Conservation (phyloP, 2,329 filamentous ascomycete species). For the Botrytis galanthina region DNA sequence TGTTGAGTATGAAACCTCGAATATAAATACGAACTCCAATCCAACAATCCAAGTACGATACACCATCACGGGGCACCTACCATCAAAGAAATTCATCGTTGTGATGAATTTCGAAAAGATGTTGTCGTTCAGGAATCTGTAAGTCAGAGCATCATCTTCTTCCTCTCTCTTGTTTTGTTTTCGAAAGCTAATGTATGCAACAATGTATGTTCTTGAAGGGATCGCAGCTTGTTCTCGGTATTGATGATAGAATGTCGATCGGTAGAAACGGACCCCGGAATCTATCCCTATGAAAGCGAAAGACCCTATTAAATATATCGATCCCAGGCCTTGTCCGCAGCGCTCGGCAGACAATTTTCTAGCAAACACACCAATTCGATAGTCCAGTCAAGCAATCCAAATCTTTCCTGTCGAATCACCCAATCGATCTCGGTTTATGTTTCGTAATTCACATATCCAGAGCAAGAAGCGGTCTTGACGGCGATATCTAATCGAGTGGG, state of each 20-base stretch:
- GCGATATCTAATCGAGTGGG: not conserved
- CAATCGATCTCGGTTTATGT: not conserved
- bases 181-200: slow-evolving; percentile 5
- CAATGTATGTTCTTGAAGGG: not conserved
- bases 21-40: not conserved
- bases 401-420: not conserved
- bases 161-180: not conserved
- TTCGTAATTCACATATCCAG: not conserved
- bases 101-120: not conserved
- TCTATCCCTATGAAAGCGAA: not conserved
- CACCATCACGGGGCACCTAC: not conserved
- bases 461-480: not conserved
- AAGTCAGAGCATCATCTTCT: not conserved
- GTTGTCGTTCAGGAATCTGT: not conserved
- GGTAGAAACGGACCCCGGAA: not conserved
- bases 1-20: not conserved
- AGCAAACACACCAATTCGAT: not conserved
- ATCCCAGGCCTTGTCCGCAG: not conserved
- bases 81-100: too few species aligned
- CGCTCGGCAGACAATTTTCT: not conserved
- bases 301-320: not conserved
- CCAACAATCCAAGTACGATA: not conserved
- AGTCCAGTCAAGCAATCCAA: not conserved
- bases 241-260: not conserved
- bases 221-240: not conserved